These are phyloP conservation scores for Pseudogymnoascus sp. DNA, from an alignment of 2,329 filamentous ascomycete species.

Conservation along the genomic window DNA sequence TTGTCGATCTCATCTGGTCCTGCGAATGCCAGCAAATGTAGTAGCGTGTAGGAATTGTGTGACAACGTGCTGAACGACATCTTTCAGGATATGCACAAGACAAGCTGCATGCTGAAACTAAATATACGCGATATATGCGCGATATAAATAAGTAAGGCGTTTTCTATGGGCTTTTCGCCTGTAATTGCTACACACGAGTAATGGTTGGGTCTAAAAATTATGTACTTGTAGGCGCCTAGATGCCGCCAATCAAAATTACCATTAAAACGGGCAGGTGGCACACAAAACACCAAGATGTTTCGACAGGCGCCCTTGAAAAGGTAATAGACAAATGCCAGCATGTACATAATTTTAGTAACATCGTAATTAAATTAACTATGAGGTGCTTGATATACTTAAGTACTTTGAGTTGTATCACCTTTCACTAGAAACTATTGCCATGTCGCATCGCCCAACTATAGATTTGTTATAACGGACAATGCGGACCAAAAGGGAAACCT, in stretches of 20 bases:
- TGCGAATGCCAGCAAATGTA: constrained; percentile 28
- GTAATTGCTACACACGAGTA: too few species aligned
- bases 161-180: too few species aligned
- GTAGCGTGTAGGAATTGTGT: constrained; percentile 20
- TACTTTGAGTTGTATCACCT: too few species aligned
- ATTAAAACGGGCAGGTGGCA: too few species aligned
- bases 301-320: neutral
- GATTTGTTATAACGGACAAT: neutral
- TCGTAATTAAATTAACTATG: neutral
- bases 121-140: too few species aligned
- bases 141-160: too few species aligned
- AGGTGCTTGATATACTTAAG: too few species aligned
- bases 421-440: too few species aligned
- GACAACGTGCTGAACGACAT: constrained; percentile 26
- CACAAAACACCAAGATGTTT: neutral
- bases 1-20: constrained; percentile 29
- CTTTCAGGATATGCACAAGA: constrained; percentile 20
- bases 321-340: neutral
- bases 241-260: neutral
- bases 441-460: too few species aligned
- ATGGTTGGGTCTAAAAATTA: too few species aligned
- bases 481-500: neutral
- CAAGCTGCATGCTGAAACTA: too few species aligned
- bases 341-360: neutral
- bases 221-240: too few species aligned